A percentile compares a stretch with the other conserved stretches of the same genome.
Evolutionary conservation across 805 yeast species (phyloP).

Genomic region (Dipodascus geniculatus): DNA sequence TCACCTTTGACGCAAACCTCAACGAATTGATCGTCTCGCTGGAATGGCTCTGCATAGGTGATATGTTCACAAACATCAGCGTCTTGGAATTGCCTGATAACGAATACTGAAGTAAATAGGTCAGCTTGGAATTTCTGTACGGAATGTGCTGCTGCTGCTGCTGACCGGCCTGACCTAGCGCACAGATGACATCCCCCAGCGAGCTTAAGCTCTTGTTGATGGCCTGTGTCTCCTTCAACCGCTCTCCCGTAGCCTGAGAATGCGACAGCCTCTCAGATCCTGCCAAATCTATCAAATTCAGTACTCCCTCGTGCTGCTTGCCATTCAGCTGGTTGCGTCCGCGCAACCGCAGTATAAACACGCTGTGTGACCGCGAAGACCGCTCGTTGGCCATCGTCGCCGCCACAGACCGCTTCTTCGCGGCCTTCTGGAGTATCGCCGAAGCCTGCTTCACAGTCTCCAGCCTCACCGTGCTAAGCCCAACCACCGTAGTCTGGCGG

Average conservation of each 20-base stretch:
- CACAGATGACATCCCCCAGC: conserved; percentile 78
- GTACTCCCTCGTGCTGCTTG: conserved; percentile 41
- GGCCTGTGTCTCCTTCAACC: conserved; percentile 77
- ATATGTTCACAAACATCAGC: conserved; percentile 82
- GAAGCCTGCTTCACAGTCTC: conserved; percentile 38
- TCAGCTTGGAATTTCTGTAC: conserved; percentile 53
- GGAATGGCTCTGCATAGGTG: conserved; percentile 52
- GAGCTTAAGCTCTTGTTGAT: conserved; percentile 82
- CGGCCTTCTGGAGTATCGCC: conserved; percentile 41
- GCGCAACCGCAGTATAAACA: conserved; percentile 50
- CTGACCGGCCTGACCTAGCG: conserved; percentile 43
- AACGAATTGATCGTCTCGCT: conserved; percentile 76
- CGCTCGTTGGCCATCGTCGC: conserved; percentile 69
- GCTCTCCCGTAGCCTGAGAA: conserved; percentile 68
- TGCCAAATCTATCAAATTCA: conserved; percentile 83
- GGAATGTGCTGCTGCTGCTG: conserved; percentile 40
- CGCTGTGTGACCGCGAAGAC: conserved; percentile 86
- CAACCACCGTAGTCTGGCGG: conserved; percentile 49
- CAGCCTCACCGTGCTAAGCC: conserved; percentile 40
- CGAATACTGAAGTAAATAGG: conserved; percentile 78
- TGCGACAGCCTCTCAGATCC: conserved; percentile 83
- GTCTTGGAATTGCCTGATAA: conserved; percentile 81
- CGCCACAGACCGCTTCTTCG: conserved; percentile 60
- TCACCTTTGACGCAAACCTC: conserved; percentile 62
- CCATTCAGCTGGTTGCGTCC: conserved; percentile 45